A percentile compares a stretch with the other conserved stretches of the same genome.
Conservation (phyloP, 495 filamentous ascomycete genomes). For the Jackrogersella minutella region DNA sequence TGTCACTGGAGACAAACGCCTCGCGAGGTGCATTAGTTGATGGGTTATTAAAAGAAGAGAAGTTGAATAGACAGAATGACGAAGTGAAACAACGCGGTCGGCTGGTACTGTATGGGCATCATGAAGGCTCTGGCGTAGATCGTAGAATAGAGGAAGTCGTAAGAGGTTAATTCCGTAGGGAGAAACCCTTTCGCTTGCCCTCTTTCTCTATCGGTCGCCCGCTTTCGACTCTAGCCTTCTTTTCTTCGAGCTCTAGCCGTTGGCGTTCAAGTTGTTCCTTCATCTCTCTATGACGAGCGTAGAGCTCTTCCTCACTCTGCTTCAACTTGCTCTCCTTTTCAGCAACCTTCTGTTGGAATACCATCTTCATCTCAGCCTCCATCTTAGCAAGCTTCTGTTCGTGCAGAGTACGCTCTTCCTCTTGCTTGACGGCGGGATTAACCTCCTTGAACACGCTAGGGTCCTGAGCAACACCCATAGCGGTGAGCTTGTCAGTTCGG, state of each 20-base stretch:
- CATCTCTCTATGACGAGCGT: conserved; percentile 98
- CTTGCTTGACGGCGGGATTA: conserved; percentile 99
- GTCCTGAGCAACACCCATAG: conserved; percentile 98
- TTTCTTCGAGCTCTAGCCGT: conserved; percentile 93
- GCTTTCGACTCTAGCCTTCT: conserved; percentile 91
- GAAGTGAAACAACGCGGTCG: conserved; percentile 55
- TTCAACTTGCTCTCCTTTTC: conserved; percentile 99
- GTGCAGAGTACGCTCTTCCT: conserved; percentile 96
- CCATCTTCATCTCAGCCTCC: conserved; percentile 99
- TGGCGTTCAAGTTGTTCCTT: conserved; percentile 98
- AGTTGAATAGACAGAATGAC: conserved; percentile 51
- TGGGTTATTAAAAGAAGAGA: conserved; percentile 58
- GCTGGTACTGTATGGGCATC: conserved; percentile 60
- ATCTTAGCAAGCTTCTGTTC: conserved; percentile 99
- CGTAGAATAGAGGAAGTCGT: conserved; percentile 48
- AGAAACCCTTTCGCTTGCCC: conserved; percentile 97
- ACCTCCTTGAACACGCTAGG: conserved; percentile 99
- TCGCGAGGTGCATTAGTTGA: conserved; percentile 53
- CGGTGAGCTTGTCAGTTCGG: conserved; percentile 96
- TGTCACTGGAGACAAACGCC: conserved; percentile 21
- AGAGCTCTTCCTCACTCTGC: conserved; percentile 98
- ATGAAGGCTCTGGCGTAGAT: conserved; percentile 55
- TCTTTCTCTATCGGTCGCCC: conserved; percentile 96
- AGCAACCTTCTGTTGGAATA: conserved; percentile 99
- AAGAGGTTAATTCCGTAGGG: conserved; percentile 75